Percentiles rank a stretch among this genome's conserved stretches.
phyloP scores from a whole-genome alignment of 352 stramenopile genomes.

The Proteromonas lacertae region DNA sequence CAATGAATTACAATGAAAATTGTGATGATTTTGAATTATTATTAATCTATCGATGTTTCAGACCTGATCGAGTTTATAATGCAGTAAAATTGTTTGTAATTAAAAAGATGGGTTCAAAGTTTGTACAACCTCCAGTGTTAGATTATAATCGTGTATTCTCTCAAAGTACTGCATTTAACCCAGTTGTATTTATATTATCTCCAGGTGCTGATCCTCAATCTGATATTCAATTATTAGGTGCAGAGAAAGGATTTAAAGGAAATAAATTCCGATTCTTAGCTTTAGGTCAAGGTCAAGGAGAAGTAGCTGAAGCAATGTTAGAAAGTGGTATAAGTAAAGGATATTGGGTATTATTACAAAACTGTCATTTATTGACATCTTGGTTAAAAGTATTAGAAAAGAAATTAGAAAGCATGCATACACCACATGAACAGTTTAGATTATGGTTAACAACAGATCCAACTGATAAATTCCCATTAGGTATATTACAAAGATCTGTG shows the following conservation, averaged over 20 bases:
- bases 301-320: constrained; percentile 61
- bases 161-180: constrained; percentile 33
- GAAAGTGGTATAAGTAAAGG: constrained; percentile 37
- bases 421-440: constrained; percentile 57
- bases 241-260: constrained; percentile 51
- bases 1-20: constrained; percentile 22
- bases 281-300: constrained; percentile 59
- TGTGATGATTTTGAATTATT: constrained; percentile 29
- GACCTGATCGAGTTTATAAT: constrained; percentile 71
- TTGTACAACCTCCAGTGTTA: constrained; percentile 60
- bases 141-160: constrained; percentile 62
- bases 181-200: constrained; percentile 71
- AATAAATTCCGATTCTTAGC: constrained; percentile 30
- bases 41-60: constrained; percentile 60
- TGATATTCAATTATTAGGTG: constrained; percentile 56
- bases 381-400: constrained; percentile 67
- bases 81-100: constrained; percentile 72
- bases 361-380: constrained; percentile 63
- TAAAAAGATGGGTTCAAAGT: constrained; percentile 28
- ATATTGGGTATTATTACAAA: constrained; percentile 33
- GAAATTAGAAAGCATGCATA: constrained; percentile 34
- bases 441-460: constrained; percentile 74
- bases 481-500: constrained; percentile 59
- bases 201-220: constrained; percentile 60
- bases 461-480: constrained; percentile 62